Evolutionary conservation across 2,329 filamentous ascomycete genomes (phyloP).

Genomic region (Exophiala lecanii-corni): DNA sequence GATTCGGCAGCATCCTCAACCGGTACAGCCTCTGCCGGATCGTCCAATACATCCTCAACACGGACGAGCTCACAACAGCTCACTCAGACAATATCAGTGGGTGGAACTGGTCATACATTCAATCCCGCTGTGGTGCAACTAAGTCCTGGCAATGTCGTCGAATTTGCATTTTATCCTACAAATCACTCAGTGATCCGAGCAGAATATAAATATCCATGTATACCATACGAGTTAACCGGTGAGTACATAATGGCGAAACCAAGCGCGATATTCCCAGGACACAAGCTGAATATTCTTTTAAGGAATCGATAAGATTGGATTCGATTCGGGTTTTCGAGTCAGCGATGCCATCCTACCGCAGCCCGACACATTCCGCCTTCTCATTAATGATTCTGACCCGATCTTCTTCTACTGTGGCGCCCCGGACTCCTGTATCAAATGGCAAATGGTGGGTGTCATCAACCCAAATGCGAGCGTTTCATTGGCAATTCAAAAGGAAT

Average conservation of each 20-base stretch:
- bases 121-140: conserved; percentile 1
- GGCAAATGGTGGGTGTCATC: conserved; percentile 71
- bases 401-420: conserved; percentile 69
- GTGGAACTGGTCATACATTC: neutral
- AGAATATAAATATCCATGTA: conserved; percentile 57
- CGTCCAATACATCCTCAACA: neutral
- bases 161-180: conserved; percentile 59
- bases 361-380: conserved; percentile 37
- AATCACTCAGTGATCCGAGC: conserved; percentile 62
- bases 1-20: neutral
- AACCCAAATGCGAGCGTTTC: conserved; percentile 49
- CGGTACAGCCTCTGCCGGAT: neutral
- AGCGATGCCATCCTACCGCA: conserved; percentile 45
- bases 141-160: neutral
- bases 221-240: conserved; percentile 54
- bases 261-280: neutral
- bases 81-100: neutral
- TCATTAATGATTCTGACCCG: conserved; percentile 58
- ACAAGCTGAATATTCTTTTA: neutral
- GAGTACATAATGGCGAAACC: neutral
- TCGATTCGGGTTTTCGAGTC: conserved; percentile 50
- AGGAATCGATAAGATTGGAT: conserved; percentile 44
- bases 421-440: conserved; percentile 57
- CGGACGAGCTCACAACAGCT: neutral
- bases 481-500: conserved; percentile 19